A percentile compares a stretch with the other conserved stretches of the same genome.
phyloP scores from a whole-genome alignment of 2,329 filamentous ascomycete genomes.

The Phaeosphaeria sp. region DNA sequence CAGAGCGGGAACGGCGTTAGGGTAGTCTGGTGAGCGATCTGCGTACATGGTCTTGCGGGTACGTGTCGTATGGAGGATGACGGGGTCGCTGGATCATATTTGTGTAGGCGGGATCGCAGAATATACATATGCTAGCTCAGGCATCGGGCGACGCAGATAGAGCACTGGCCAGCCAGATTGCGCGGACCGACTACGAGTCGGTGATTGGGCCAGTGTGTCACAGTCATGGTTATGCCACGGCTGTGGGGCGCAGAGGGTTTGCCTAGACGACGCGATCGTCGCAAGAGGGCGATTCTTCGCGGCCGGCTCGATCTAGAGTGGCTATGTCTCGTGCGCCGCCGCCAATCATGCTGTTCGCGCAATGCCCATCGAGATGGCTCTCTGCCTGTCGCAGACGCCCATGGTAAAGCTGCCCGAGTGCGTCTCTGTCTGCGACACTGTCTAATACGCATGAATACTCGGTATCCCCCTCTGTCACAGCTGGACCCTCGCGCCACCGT shows the following conservation, averaged over 20 bases:
- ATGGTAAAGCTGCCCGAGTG: not conserved
- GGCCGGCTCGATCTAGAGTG: not conserved
- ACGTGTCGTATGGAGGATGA: constrained; percentile 10
- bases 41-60: constrained; percentile 20
- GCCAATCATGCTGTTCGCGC: not conserved
- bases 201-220: constrained; percentile 12
- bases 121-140: constrained; percentile 18
- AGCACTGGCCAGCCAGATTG: constrained; percentile 8
- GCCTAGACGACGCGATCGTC: constrained; percentile 7
- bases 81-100: constrained; percentile 13
- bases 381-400: not conserved
- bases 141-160: constrained; percentile 14
- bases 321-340: not conserved
- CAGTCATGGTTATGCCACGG: not conserved
- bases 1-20: constrained; percentile 20
- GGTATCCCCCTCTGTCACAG: not conserved
- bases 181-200: constrained; percentile 3
- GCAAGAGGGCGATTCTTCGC: not conserved
- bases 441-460: not conserved
- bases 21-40: constrained; percentile 17
- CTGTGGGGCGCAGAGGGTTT: constrained; percentile 1
- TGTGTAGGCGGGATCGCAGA: constrained; percentile 13
- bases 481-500: not conserved
- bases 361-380: not conserved
- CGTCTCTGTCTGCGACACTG: not conserved